Evolutionary conservation across 768 basidiomycete species (phyloP).

Genomic region (Leucosporidium scottii): DNA sequence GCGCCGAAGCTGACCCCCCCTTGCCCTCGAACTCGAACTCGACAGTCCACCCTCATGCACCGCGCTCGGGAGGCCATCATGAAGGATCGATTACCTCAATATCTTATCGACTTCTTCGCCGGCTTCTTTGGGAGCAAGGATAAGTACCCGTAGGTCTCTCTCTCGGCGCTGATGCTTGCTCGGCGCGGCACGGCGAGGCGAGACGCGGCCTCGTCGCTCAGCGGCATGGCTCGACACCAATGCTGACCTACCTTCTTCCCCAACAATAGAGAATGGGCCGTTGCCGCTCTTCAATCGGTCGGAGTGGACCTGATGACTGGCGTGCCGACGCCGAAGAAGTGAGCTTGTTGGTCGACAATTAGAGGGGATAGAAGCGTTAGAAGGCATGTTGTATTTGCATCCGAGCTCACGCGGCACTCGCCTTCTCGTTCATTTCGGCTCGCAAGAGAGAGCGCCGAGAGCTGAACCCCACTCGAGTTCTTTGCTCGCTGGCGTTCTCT

Average conservation of each 20-base stretch:
- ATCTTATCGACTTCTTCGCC: conserved; percentile 66
- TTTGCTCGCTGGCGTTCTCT: too few species aligned
- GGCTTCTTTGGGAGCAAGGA: conserved; percentile 68
- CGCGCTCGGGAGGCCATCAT: conserved; percentile 72
- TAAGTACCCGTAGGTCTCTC: conserved; percentile 45
- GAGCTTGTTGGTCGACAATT: too few species aligned
- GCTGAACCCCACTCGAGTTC: too few species aligned
- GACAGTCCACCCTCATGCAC: conserved; percentile 56
- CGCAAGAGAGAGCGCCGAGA: too few species aligned
- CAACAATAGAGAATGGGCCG: conserved; percentile 58
- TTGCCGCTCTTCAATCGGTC: conserved; percentile 72
- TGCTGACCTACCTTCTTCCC: too few species aligned
- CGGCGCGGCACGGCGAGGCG: too few species aligned
- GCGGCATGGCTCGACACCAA: too few species aligned
- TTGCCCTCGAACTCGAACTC: background rate
- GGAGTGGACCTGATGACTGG: conserved; percentile 72
- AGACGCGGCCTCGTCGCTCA: too few species aligned
- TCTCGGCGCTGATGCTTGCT: background rate
- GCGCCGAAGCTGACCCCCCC: background rate
- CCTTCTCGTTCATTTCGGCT: too few species aligned
- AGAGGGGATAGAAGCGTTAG: too few species aligned
- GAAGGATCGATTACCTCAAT: conserved; percentile 67
- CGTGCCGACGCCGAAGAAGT: conserved; percentile 31
- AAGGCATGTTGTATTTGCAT: too few species aligned
- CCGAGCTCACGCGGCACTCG: too few species aligned